Evolutionary conservation across 257 asterid species (phyloP).

Genomic region (Nyctanthes arbortristis): DNA sequence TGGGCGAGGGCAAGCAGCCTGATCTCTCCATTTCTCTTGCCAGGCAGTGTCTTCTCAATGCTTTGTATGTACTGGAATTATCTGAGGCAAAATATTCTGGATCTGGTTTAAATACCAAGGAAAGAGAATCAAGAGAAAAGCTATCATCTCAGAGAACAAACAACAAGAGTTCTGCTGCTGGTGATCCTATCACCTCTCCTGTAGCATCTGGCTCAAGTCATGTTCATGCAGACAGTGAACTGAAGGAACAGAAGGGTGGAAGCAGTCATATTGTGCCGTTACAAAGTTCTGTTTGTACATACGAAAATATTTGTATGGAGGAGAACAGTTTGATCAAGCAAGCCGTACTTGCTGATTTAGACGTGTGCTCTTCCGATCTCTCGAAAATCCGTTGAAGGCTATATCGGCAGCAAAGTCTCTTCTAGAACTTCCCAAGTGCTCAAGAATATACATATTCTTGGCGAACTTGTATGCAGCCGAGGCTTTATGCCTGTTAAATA

Average conservation of each 20-base stretch:
- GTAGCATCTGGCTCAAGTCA: conserved; percentile 36
- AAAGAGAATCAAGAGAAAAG: conserved; percentile 49
- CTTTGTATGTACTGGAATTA: conserved; percentile 57
- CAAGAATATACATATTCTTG: conserved; percentile 52
- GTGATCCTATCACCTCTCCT: conserved; percentile 40
- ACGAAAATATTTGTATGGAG: conserved; percentile 46
- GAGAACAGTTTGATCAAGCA: conserved; percentile 72
- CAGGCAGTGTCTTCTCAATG: conserved; percentile 69
- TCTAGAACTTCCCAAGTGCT: conserved; percentile 51
- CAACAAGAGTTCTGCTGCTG: conserved; percentile 33
- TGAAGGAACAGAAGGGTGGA: conserved; percentile 65
- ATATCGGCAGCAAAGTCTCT: conserved; percentile 60
- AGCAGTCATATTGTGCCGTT: conserved; percentile 49
- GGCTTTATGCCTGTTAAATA: conserved; percentile 79
- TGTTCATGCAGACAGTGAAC: conserved; percentile 61
- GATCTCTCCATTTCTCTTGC: conserved; percentile 66
- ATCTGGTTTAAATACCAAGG: conserved; percentile 36
- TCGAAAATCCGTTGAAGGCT: conserved; percentile 71
- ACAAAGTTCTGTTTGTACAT: conserved; percentile 50
- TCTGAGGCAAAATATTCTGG: conserved; percentile 43
- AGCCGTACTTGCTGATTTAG: conserved; percentile 67
- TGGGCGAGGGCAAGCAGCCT: conserved; percentile 39
- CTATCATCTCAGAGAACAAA: conserved; percentile 30
- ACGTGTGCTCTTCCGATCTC: conserved; percentile 71
- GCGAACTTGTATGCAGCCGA: conserved; percentile 81